Percentiles rank a stretch among this genome's conserved stretches.
phyloP scores from a whole-genome alignment of 2,329 filamentous ascomycete species.

The Ascochyta viciae-villosae region DNA sequence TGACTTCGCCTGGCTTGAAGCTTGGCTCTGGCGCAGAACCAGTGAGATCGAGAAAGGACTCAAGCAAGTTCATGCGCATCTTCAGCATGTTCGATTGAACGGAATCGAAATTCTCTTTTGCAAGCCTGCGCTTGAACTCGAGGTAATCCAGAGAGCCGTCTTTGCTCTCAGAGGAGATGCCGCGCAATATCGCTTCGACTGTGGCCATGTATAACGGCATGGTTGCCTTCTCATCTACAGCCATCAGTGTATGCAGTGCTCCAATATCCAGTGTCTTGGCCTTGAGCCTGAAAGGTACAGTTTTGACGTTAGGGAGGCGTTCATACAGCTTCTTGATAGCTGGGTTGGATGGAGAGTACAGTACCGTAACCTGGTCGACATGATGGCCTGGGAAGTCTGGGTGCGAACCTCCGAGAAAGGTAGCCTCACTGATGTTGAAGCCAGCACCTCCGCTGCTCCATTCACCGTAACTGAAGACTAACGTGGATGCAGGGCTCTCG shows the following conservation, averaged over 20 bases:
- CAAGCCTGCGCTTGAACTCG: conserved; percentile 26
- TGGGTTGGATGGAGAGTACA: conserved; percentile 35
- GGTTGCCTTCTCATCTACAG: conserved; percentile 20
- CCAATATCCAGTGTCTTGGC: conserved; percentile 59
- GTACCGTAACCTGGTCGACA: conserved; percentile 30
- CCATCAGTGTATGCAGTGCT: conserved; percentile 51
- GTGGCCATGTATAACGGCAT: conserved; percentile 63
- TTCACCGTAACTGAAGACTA: conserved; percentile 64
- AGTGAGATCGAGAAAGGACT: conserved; percentile 65
- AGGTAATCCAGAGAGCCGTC: conserved; percentile 58
- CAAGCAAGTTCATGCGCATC: conserved; percentile 67
- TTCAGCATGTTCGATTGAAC: conserved; percentile 63
- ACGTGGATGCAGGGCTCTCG: conserved; percentile 61
- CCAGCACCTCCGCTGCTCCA: conserved; percentile 54
- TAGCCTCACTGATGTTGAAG: conserved; percentile 64
- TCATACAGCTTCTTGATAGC: conserved; percentile 29
- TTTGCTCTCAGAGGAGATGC: conserved; percentile 61
- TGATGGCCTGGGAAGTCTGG: conserved; percentile 15
- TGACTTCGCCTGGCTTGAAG: conserved; percentile 59
- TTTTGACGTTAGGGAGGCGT: conserved; percentile 50
- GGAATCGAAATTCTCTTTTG: conserved; percentile 23
- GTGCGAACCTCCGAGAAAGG: conserved; percentile 57
- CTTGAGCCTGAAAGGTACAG: conserved; percentile 57
- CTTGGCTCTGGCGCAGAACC: conserved; percentile 17
- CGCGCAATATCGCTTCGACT: conserved; percentile 57